A percentile compares a stretch with the other conserved stretches of the same genome.
Evolutionary conservation across 2,329 filamentous ascomycete genomes (phyloP).

Genomic region (Fusarium concolor): DNA sequence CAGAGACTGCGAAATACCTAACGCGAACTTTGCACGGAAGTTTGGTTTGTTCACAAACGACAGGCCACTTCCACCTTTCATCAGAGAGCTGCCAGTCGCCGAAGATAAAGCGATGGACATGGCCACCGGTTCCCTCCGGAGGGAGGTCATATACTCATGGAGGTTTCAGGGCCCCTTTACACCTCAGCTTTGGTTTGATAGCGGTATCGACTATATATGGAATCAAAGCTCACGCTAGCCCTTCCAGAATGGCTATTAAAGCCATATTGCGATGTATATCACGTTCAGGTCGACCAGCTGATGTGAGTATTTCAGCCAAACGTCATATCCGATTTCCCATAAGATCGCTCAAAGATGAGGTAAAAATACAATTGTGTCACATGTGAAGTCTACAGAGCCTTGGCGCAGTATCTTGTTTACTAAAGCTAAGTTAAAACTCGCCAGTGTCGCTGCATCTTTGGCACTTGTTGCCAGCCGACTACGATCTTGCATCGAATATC

Average conservation of each 20-base stretch:
- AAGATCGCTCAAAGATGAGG: background rate
- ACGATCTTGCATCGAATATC: no score
- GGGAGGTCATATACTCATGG: slow-evolving; percentile 47
- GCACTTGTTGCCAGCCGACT: slow-evolving; percentile 18
- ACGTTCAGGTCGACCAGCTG: background rate
- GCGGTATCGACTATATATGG: slow-evolving; percentile 58
- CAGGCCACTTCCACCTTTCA: slow-evolving; percentile 49
- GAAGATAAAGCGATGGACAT: slow-evolving; percentile 56
- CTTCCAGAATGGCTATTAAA: no score
- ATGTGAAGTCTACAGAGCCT: background rate
- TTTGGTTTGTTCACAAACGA: slow-evolving; percentile 51
- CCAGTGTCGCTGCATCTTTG: background rate
- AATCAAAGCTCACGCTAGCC: slow-evolving; percentile 25
- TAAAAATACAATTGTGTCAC: background rate
- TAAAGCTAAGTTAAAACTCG: background rate
- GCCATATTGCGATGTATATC: background rate
- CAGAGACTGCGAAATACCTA: slow-evolving; percentile 54
- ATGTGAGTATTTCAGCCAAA: background rate
- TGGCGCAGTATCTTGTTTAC: no score
- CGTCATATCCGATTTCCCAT: background rate
- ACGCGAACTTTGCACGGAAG: slow-evolving; percentile 60
- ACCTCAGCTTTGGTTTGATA: slow-evolving; percentile 59
- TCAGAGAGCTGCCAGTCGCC: slow-evolving; percentile 56
- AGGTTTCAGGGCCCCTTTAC: slow-evolving; percentile 58
- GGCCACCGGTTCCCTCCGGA: slow-evolving; percentile 45